Evolutionary conservation across 2,329 filamentous ascomycete genomes (phyloP), one percentile per base, ranked within the genome.

Genomic region (Helminthosporium solani): DNA sequence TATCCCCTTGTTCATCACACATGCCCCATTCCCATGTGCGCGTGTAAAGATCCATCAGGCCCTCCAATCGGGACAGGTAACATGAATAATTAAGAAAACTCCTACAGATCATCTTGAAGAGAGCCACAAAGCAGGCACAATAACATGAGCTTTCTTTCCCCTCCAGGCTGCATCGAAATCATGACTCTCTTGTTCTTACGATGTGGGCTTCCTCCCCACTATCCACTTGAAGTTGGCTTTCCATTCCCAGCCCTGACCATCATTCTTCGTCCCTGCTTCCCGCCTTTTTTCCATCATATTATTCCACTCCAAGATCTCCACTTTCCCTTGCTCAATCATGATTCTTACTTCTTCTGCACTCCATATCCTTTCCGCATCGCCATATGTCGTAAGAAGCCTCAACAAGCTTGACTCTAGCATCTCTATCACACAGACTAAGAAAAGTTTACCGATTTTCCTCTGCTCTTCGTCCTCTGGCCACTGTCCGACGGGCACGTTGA

Each of bases 201-300:
- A n/a, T n/a, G n/a, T 49, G 41, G 31, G 48, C 20, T 68, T 68
- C 46, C 62, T 49, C 20, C 60, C 66, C 3, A 61, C 59, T 18
- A 68, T 56, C 66, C 66, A 70, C 51, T 67, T 67, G 46, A 68
- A 70, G 36, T 55, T 63, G 33, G 64, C 64, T 48, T 60, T 63
- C 66, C 65, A 70, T 1, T 38, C 35, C 62, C 63, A 25, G 64
- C 60, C 14, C 53, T 55, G 41, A 60, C 57, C 45, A 60, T 48
- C 9, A 48, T 37, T n/a, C 39, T 59, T 3, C 53, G 47, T 14
- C 55, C 53, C 21, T 50, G 49, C 35, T 48, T 54, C 59, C 60
- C 38, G 59, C 49, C 61, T 58, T 1, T 58, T 50, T 31, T 62
- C 61, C 4, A 54, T 49, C 14, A 53, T 53, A 16, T 48, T 52